These are phyloP conservation scores for Ormosia emarginata DNA, from an alignment of 306 rosid species.

Conservation along the genomic window DNA sequence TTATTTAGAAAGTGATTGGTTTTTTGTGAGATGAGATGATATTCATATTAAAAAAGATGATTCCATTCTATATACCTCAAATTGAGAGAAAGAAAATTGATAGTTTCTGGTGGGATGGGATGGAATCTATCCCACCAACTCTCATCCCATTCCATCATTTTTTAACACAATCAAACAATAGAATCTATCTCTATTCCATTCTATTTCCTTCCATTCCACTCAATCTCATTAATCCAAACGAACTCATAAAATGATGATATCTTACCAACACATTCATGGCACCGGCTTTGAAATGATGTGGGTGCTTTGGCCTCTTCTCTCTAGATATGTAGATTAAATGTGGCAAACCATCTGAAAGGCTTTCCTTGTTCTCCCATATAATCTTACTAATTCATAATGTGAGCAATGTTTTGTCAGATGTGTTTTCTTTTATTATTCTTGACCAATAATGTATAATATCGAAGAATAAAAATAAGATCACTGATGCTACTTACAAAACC, in stretches of 20 bases:
- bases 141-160: too few relatives aligned
- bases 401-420: background rate
- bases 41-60: too few relatives aligned
- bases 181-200: too few relatives aligned
- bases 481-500: background rate
- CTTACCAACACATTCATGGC: constrained; percentile 69
- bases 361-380: constrained; percentile 55
- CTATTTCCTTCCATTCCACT: too few relatives aligned
- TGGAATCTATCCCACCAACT: too few relatives aligned
- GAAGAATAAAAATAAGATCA: background rate
- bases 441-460: background rate
- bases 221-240: too few relatives aligned
- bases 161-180: too few relatives aligned
- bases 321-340: constrained; percentile 63
- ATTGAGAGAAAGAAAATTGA: too few relatives aligned
- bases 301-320: constrained; percentile 50
- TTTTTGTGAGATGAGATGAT: too few relatives aligned
- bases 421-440: background rate
- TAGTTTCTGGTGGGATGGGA: too few relatives aligned
- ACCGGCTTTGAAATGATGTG: constrained; percentile 76
- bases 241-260: background rate
- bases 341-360: constrained; percentile 39
- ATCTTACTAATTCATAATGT: constrained; percentile 29
- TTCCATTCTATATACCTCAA: too few relatives aligned
- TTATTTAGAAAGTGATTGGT: too few relatives aligned